Evolutionary conservation across 148 eudicot species (phyloP).

Genomic region (Persicaria tinctoria): DNA sequence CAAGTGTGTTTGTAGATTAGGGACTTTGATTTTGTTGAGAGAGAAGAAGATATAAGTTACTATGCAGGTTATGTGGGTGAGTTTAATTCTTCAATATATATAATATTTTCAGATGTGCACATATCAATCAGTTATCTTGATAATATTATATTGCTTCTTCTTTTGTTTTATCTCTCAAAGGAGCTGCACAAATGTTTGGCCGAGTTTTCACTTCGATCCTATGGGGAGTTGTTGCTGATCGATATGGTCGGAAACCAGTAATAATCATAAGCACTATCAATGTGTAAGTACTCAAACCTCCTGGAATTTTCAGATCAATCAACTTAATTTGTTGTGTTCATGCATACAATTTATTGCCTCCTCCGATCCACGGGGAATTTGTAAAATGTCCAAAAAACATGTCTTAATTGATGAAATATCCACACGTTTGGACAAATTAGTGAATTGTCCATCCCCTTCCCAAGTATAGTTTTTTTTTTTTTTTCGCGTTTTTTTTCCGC

Average conservation of each 20-base stretch:
- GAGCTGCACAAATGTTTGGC: constrained; percentile 73
- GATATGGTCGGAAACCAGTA: constrained; percentile 90
- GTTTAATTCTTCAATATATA: not conserved
- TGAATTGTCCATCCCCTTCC: too few relatives aligned
- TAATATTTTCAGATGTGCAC: too few relatives aligned
- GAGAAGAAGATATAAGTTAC: constrained; percentile 72
- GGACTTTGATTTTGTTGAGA: constrained; percentile 69
- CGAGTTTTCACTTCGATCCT: constrained; percentile 68
- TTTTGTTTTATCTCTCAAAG: constrained; percentile 23
- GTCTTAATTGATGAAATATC: too few relatives aligned
- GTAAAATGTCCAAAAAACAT: too few relatives aligned
- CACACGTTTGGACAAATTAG: too few relatives aligned
- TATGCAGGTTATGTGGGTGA: constrained; percentile 88
- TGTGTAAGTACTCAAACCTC: constrained; percentile 27
- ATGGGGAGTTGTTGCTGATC: constrained; percentile 82
- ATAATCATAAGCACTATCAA: constrained; percentile 50
- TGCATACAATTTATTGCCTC: too few relatives aligned
- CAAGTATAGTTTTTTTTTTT: too few relatives aligned
- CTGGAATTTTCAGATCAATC: too few relatives aligned
- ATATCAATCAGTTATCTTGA: not conserved
- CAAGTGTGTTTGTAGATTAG: constrained; percentile 37
- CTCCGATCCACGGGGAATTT: too few relatives aligned
- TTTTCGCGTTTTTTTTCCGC: too few relatives aligned
- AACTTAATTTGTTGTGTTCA: constrained; percentile 40
- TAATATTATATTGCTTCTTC: not conserved